Evolutionary conservation across 495 filamentous ascomycete genomes (phyloP), one percentile per base, ranked within the genome.

Genomic region (Hyaloscypha variabilis): DNA sequence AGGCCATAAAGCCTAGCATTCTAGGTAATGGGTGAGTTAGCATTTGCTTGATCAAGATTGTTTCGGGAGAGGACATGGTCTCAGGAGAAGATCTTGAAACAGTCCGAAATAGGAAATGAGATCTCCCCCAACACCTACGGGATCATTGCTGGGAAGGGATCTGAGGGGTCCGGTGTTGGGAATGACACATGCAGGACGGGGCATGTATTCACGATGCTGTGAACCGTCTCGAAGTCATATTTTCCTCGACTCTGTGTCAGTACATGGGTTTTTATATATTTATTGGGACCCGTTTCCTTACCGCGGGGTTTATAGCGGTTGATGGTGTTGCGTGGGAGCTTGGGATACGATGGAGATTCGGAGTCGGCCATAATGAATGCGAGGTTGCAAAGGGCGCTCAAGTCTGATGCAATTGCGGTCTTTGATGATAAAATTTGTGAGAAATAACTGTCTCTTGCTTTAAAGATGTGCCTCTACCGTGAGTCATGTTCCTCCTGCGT

Each of bases 161-260:
- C 86, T 0, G 83, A 79, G 8, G 79, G 78, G 24, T 83, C 78
- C 36, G 80, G 82, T 17, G 68, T 65, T 8, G 59, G 49, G 85
- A 97, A 97, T 61, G 93, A 92, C 65, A 97, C 87, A 78, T 97
- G 90, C 8, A 97, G 81, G 13, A 97, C 85, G 19, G 87, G 87
- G 21, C 85, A 85, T 11, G 81, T 79, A 76, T 96, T 94, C 76
- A 97, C 81, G 69, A 97, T 92, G 59, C 73, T 73, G 73, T 97
- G 91, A 73, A 97, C 93, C 6, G 89, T 85, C 23, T 83, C 79
- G 52, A 89, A 82, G 67, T 93, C 87, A 76, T 97, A 96, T 46
- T 62, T 69, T 13, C 56, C 70, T 71, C 25, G 13, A 5, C 17
- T n/a, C 14, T 46, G 14, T 59, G 49, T 66, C 59, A 63, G 59